A percentile compares a stretch with the other conserved stretches of the same genome.
Conservation (phyloP, 2,329 filamentous ascomycete species). For the Trichoderma sp. region DNA sequence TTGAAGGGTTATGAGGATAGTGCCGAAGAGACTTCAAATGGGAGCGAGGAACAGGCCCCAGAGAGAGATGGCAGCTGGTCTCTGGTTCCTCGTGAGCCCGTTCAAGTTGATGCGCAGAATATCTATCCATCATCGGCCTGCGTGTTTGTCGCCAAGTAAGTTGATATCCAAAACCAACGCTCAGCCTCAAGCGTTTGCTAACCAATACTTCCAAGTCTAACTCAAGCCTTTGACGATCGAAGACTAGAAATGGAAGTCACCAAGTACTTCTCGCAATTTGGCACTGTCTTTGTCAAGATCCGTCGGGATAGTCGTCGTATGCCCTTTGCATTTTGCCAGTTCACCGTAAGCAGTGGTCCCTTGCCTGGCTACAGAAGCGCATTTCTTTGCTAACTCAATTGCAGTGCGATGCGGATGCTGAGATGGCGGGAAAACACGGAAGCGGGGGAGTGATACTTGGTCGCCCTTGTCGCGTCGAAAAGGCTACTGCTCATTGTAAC, state of each 20-base stretch:
- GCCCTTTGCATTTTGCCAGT: constrained; percentile 64
- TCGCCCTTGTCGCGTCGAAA: constrained; percentile 58
- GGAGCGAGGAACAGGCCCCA: not conserved
- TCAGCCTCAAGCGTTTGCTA: not conserved
- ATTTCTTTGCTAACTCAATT: not conserved
- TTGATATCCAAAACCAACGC: constrained; percentile 18
- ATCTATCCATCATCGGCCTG: constrained; percentile 55
- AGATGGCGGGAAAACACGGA: constrained; percentile 45
- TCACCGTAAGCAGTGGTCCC: constrained; percentile 45
- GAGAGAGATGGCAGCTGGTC: not conserved
- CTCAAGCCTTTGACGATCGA: constrained; percentile 47
- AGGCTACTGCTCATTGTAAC: constrained; percentile 57
- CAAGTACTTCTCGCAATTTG: constrained; percentile 50
- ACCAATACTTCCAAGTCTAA: constrained; percentile 42
- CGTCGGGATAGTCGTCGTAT: constrained; percentile 55
- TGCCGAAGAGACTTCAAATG: not conserved
- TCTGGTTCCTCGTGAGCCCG: not conserved
- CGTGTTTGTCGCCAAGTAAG: constrained; percentile 66
- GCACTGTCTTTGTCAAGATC: constrained; percentile 60
- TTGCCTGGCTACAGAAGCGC: not conserved
- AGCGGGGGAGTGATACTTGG: constrained; percentile 50
- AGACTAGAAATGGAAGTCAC: constrained; percentile 53
- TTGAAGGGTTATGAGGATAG: not conserved
- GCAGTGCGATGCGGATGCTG: constrained; percentile 42
- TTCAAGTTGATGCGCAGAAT: constrained; percentile 46